Percentiles rank a stretch among this genome's conserved stretches.
These are phyloP conservation scores for Jaminaea rosea DNA, from an alignment of 1,284 basidiomycete species.

Conservation along the genomic window DNA sequence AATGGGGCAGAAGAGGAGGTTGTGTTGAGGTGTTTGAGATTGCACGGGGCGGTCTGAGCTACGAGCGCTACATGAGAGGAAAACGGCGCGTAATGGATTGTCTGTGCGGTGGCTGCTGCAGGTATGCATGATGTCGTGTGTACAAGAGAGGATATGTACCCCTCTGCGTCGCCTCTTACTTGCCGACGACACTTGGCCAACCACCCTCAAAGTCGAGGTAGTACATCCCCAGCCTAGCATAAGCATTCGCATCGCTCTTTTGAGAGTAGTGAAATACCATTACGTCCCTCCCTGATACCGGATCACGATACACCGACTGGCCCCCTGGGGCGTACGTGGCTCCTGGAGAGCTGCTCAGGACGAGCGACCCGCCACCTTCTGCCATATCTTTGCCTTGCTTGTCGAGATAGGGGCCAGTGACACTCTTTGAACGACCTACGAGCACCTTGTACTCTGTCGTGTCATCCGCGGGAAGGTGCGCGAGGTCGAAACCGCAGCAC, in stretches of 20 bases:
- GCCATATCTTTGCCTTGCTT: neutral
- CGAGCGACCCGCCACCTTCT: neutral
- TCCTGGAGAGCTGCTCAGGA: neutral
- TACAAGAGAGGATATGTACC: no score
- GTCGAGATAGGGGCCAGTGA: neutral
- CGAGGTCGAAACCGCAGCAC: neutral
- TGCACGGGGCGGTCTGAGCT: no score
- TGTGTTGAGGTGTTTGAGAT: no score
- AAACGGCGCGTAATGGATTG: no score
- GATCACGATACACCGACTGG: neutral
- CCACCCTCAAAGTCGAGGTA: neutral
- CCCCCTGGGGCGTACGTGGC: neutral
- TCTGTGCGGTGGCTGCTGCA: no score
- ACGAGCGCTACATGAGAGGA: no score
- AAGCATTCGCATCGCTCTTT: neutral
- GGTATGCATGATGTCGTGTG: no score
- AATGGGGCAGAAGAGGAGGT: slow-evolving; percentile 44
- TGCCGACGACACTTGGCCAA: neutral
- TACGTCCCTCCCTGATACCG: neutral
- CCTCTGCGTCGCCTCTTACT: slow-evolving; percentile 49
- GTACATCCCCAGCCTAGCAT: neutral
- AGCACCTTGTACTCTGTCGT: neutral
- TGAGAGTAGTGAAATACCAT: neutral
- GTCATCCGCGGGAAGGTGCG: neutral
- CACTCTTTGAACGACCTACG: neutral